A percentile compares a stretch with the other conserved stretches of the same genome.
These are phyloP conservation scores for Fusarium oligoseptatum DNA, from an alignment of 2,329 filamentous ascomycete species.

Conservation along the genomic window DNA sequence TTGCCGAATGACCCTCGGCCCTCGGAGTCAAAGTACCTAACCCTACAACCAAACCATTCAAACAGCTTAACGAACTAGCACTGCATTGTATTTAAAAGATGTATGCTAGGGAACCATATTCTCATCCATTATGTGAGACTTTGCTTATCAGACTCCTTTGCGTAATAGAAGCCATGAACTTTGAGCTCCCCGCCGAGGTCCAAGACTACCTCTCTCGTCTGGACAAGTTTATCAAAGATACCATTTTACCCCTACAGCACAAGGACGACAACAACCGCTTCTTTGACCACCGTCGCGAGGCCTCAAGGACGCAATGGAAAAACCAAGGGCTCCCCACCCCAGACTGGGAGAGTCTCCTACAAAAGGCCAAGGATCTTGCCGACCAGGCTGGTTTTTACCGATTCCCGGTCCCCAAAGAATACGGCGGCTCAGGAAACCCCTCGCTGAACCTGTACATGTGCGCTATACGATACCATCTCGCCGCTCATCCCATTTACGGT, in stretches of 20 bases:
- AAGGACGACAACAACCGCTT: constrained; percentile 27
- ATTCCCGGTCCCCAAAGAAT: constrained; percentile 24
- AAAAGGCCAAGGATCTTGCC: constrained; percentile 14
- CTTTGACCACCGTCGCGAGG: constrained; percentile 32
- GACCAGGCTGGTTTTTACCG: constrained; percentile 32
- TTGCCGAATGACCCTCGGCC: no score
- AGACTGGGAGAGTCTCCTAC: constrained; percentile 28
- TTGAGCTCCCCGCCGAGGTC: no score
- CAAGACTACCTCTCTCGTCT: constrained; percentile 17
- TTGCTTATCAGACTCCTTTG: no score
- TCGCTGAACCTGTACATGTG: constrained; percentile 34
- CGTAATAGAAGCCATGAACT: no score
- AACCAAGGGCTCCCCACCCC: constrained; percentile 25
- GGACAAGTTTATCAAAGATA: constrained; percentile 18
- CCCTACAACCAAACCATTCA: no score
- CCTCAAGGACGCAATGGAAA: constrained; percentile 36
- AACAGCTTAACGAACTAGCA: no score
- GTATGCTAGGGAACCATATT: no score
- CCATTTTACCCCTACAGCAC: constrained; percentile 24
- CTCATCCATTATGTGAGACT: no score
- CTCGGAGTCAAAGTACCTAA: no score
- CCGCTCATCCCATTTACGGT: constrained; percentile 30
- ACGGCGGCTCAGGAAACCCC: constrained; percentile 21
- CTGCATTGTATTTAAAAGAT: no score
- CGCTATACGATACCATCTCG: constrained; percentile 28